Conservation (phyloP, 106 monocot species). For the Triglochin maritima region DNA sequence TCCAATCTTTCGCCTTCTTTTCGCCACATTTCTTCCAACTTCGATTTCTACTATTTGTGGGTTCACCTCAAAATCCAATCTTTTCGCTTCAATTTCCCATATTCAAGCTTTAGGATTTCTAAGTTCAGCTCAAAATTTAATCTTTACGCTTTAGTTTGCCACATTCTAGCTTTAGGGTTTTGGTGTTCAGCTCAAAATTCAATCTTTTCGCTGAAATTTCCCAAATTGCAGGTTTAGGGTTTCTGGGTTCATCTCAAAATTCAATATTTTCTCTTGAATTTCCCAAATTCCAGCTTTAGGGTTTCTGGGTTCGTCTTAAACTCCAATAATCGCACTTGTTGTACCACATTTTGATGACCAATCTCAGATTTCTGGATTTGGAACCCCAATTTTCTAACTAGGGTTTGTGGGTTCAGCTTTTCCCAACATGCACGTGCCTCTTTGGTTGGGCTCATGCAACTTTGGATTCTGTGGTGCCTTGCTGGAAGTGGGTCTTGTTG, state of each 20-base stretch:
- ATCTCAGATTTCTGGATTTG: not conserved
- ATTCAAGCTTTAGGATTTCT: not conserved
- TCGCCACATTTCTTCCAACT: not conserved
- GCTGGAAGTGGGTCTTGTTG: not conserved
- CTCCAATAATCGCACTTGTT: not conserved
- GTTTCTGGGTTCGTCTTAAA: not conserved
- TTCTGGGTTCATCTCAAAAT: not conserved
- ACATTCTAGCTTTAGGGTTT: too few relatives aligned
- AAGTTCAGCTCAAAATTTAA: not conserved
- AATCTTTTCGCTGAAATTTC: not conserved
- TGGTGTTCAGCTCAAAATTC: too few relatives aligned
- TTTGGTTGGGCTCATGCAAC: not conserved
- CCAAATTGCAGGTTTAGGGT: not conserved
- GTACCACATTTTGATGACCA: not conserved
- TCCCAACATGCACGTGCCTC: not conserved
- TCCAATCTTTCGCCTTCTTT: slow-evolving; percentile 3
- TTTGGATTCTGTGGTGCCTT: slow-evolving; percentile 1
- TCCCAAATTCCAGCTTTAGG: not conserved
- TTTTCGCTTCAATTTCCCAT: not conserved
- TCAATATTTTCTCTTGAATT: not conserved
- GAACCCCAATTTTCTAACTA: not conserved
- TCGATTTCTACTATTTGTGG: slow-evolving; percentile 1
- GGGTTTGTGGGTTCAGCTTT: not conserved
- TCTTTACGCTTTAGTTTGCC: not conserved
- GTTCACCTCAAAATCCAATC: not conserved